phyloP scores from a whole-genome alignment of 768 basidiomycete species.

The Lyophyllum decastes region DNA sequence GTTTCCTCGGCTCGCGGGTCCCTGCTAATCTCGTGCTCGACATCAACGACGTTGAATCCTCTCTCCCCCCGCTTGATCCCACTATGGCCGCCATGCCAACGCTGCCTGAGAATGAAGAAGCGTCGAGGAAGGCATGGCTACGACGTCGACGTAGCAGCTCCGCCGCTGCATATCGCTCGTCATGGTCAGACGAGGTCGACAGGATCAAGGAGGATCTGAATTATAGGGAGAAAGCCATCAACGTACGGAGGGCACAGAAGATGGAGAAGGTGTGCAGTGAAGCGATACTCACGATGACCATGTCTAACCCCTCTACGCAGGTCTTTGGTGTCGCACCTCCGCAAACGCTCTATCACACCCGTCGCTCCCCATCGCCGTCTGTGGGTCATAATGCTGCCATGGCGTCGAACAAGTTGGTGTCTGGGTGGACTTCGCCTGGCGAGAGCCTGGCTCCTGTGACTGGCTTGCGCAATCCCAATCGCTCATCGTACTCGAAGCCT shows the following conservation, averaged over 20 bases:
- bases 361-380: slow-evolving; percentile 44
- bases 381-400: slow-evolving; percentile 18
- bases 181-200: slow-evolving; percentile 59
- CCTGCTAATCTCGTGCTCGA: slow-evolving; percentile 70
- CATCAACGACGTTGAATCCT: slow-evolving; percentile 30
- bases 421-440: slow-evolving; percentile 21
- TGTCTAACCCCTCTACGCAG: slow-evolving; percentile 35
- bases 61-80: slow-evolving; percentile 26
- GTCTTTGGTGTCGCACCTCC: slow-evolving; percentile 84
- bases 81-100: slow-evolving; percentile 20
- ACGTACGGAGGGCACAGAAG: slow-evolving; percentile 78
- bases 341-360: slow-evolving; percentile 75
- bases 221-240: slow-evolving; percentile 74
- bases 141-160: slow-evolving; percentile 57
- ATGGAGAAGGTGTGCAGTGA: slow-evolving; percentile 76
- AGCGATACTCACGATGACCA: not conserved
- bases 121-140: slow-evolving; percentile 41
- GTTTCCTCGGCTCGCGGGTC: slow-evolving; percentile 82
- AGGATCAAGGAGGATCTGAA: slow-evolving; percentile 70
- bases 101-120: slow-evolving; percentile 28
- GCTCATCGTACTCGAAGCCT: slow-evolving; percentile 46
- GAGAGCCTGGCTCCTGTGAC: slow-evolving; percentile 21
- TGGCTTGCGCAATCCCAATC: slow-evolving; percentile 45
- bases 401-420: slow-evolving; percentile 12
- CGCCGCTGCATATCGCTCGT: slow-evolving; percentile 43